Percentiles rank a stretch among this genome's conserved stretches.
Evolutionary conservation across 2,329 filamentous ascomycete genomes (phyloP).

Genomic region (Aspergillus spinulosporus): DNA sequence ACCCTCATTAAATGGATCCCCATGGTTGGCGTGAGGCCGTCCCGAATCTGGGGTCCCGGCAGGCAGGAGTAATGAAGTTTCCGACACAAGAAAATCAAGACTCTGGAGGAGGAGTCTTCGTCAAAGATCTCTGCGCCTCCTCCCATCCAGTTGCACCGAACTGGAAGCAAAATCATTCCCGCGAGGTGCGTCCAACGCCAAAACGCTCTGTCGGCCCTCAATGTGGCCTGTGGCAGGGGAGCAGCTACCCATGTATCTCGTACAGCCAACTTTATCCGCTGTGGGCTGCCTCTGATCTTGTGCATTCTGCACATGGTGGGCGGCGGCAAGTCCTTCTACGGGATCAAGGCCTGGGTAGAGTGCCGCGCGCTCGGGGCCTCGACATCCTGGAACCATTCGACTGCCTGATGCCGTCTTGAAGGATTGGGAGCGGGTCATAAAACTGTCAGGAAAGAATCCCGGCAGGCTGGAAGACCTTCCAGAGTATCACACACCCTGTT

Average conservation of each 20-base stretch:
- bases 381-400: slow-evolving; percentile 23
- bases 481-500: slow-evolving; percentile 34
- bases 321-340: slow-evolving; percentile 36
- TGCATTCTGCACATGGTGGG: slow-evolving; percentile 36
- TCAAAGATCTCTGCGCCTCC: background rate
- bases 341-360: slow-evolving; percentile 39
- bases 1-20: slow-evolving; percentile 32
- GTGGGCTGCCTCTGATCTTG: slow-evolving; percentile 52
- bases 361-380: slow-evolving; percentile 32
- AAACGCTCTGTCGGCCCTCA: slow-evolving; percentile 33
- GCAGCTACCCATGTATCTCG: slow-evolving; percentile 40
- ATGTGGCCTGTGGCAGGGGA: slow-evolving; percentile 38
- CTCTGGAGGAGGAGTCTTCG: background rate
- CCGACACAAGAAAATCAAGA: slow-evolving; percentile 15
- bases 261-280: slow-evolving; percentile 54
- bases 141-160: background rate
- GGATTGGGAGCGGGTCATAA: slow-evolving; percentile 33
- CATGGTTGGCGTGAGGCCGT: slow-evolving; percentile 36
- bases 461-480: slow-evolving; percentile 34
- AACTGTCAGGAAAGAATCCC: slow-evolving; percentile 29
- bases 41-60: slow-evolving; percentile 31
- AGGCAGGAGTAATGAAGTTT: slow-evolving; percentile 36
- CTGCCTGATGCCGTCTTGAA: slow-evolving; percentile 31
- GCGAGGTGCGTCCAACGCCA: slow-evolving; percentile 51
- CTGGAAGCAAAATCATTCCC: slow-evolving; percentile 42